Conservation (phyloP, 2,329 filamentous ascomycete genomes). For the Rosellinia necatrix region DNA sequence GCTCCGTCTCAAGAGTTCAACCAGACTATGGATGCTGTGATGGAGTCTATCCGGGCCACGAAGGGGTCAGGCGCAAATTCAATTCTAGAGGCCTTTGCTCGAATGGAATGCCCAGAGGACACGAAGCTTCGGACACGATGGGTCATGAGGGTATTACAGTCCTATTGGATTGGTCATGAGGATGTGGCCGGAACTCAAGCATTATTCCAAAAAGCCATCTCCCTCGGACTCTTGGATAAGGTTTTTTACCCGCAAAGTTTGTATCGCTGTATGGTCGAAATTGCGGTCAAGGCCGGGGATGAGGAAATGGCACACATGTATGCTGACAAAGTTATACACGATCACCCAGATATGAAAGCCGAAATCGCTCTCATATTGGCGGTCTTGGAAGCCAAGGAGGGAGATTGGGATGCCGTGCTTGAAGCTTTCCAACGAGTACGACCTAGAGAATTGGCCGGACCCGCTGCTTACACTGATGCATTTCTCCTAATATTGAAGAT, state of each 20-base stretch:
- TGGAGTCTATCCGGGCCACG: slow-evolving; percentile 40
- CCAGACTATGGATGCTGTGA: slow-evolving; percentile 39
- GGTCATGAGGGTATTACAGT: slow-evolving; percentile 44
- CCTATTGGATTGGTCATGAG: slow-evolving; percentile 41
- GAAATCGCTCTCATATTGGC: slow-evolving; percentile 46
- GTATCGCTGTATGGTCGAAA: slow-evolving; percentile 48
- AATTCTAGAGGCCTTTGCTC: slow-evolving; percentile 40
- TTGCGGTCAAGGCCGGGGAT: slow-evolving; percentile 45
- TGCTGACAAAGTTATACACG: slow-evolving; percentile 34
- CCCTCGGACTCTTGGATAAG: slow-evolving; percentile 31
- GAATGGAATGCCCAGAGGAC: slow-evolving; percentile 29
- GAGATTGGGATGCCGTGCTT: slow-evolving; percentile 49
- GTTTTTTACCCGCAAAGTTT: slow-evolving; percentile 37
- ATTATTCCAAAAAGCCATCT: slow-evolving; percentile 38
- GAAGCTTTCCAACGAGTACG: slow-evolving; percentile 39
- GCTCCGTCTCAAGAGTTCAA: slow-evolving; percentile 31
- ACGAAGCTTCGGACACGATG: slow-evolving; percentile 41
- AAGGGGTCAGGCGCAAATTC: slow-evolving; percentile 35
- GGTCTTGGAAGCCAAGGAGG: slow-evolving; percentile 43
- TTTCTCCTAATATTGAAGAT: slow-evolving; percentile 47
- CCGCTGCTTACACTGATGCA: slow-evolving; percentile 36
- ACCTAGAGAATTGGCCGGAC: slow-evolving; percentile 15
- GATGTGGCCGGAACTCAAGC: slow-evolving; percentile 34
- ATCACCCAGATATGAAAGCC: slow-evolving; percentile 34
- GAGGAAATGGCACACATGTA: slow-evolving; percentile 39